Conservation (phyloP, 768 basidiomycete genomes). For the Lyophyllum decastes region DNA sequence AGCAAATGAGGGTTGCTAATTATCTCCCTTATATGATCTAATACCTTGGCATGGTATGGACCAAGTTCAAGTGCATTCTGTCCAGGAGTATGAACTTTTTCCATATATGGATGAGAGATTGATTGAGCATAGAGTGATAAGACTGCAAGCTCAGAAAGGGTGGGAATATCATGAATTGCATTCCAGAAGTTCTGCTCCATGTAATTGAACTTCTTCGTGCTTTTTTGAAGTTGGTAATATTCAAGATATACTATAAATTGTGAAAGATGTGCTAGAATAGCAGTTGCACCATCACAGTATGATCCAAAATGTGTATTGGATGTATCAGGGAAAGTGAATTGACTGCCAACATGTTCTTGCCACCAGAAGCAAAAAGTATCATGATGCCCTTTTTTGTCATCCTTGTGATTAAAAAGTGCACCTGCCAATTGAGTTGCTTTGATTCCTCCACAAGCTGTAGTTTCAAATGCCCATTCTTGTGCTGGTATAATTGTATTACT, state of each 20-base stretch:
- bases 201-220: slow-evolving; percentile 33
- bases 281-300: slow-evolving; percentile 27
- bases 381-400: slow-evolving; percentile 35
- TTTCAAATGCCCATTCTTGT: slow-evolving; percentile 17
- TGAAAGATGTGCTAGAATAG: slow-evolving; percentile 28
- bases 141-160: slow-evolving; percentile 27
- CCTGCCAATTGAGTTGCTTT: slow-evolving; percentile 27
- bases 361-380: slow-evolving; percentile 26
- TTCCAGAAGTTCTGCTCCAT: slow-evolving; percentile 33
- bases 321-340: slow-evolving; percentile 31
- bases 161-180: slow-evolving; percentile 24
- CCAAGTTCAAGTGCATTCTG: slow-evolving; percentile 28
- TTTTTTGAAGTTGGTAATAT: slow-evolving; percentile 28
- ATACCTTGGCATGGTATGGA: slow-evolving; percentile 21
- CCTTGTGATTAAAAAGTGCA: slow-evolving; percentile 32
- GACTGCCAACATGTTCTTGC: slow-evolving; percentile 18
- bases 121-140: slow-evolving; percentile 23
- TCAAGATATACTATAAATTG: slow-evolving; percentile 12
- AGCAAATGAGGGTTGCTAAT: slow-evolving; percentile 23
- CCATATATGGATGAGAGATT: slow-evolving; percentile 28
- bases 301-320: slow-evolving; percentile 37
- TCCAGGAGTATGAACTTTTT: slow-evolving; percentile 12
- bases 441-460: slow-evolving; percentile 22
- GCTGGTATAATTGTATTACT: slow-evolving; percentile 7
- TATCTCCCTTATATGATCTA: slow-evolving; percentile 11